Conservation (phyloP, 305 asterid genomes). For the Solanum hybrid region DNA sequence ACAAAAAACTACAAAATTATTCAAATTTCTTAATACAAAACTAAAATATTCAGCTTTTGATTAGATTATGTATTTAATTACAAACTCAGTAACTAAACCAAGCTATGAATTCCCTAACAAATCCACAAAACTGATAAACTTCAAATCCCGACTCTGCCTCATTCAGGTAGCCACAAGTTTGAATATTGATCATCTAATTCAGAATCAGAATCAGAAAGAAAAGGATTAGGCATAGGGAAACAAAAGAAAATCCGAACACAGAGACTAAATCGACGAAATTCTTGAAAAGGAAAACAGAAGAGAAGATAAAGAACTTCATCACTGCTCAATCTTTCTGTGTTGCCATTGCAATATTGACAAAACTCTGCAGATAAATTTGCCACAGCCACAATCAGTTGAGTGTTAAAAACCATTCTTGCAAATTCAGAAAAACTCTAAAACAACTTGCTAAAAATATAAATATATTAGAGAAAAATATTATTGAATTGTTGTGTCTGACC, state of each 20-base stretch:
- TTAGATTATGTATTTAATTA: background rate
- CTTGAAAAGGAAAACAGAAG: conserved; percentile 13
- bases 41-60: background rate
- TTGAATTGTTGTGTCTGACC: background rate
- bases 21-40: background rate
- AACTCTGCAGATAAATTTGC: conserved; percentile 1
- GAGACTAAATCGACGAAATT: conserved; percentile 2
- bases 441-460: no score
- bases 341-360: conserved; percentile 7
- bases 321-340: conserved; percentile 8
- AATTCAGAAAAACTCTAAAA: no score
- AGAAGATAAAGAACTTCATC: conserved; percentile 8
- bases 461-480: no score
- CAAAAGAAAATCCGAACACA: conserved; percentile 12
- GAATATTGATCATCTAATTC: background rate
- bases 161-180: background rate
- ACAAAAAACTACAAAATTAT: background rate
- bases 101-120: background rate
- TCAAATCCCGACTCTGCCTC: background rate
- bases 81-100: background rate
- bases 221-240: background rate
- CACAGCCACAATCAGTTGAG: background rate
- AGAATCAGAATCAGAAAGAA: background rate
- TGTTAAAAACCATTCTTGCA: conserved; percentile 4
- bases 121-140: background rate